Conservation (phyloP, 768 basidiomycete genomes). For the Rhodotorula babjevae region DNA sequence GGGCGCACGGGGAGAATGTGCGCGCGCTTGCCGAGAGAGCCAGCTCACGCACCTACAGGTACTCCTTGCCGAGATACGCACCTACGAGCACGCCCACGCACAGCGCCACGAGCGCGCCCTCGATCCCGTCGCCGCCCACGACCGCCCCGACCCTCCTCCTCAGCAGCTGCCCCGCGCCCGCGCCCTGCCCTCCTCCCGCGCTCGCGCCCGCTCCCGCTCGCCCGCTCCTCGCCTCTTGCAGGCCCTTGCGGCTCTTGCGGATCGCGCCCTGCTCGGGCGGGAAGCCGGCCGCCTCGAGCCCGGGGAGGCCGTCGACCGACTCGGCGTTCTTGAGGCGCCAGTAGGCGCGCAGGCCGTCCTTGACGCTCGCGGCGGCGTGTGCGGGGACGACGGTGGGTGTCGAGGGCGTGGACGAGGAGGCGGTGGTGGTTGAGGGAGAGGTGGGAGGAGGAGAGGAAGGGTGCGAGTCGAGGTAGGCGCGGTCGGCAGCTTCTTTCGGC, state of each 20-base stretch:
- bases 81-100: background rate
- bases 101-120: background rate
- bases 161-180: background rate
- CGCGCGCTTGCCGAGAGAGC: no score
- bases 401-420: background rate
- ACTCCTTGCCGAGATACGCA: background rate
- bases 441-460: no score
- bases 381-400: background rate
- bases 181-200: no score
- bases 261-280: constrained; percentile 10
- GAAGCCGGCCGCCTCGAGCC: background rate
- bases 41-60: background rate
- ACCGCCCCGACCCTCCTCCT: background rate
- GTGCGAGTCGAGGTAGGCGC: background rate
- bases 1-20: no score
- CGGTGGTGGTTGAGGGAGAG: background rate
- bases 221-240: background rate
- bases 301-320: constrained; percentile 18
- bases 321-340: constrained; percentile 16
- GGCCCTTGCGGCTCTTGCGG: background rate
- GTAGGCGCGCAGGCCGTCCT: constrained; percentile 3
- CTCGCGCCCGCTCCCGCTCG: no score
- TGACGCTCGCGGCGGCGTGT: background rate
- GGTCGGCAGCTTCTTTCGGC: background rate
- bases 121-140: background rate